A percentile compares a stretch with the other conserved stretches of the same genome.
Conservation (phyloP, 148 eudicot genomes). For the Dianthus caryophyllus region DNA sequence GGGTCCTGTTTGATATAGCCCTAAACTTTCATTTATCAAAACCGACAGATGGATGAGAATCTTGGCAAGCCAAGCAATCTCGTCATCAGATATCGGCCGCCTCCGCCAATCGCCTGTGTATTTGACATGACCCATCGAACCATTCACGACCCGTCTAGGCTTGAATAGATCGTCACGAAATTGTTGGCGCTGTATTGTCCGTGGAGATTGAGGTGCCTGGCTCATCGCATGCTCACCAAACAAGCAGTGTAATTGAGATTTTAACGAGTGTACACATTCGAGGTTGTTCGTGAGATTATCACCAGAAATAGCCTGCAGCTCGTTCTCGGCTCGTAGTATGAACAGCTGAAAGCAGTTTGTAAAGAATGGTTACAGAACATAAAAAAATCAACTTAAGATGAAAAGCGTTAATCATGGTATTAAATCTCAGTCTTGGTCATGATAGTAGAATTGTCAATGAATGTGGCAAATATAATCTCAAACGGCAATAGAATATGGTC, state of each 20-base stretch:
- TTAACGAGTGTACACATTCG: constrained; percentile 49
- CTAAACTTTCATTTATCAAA: constrained; percentile 60
- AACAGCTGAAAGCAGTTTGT: constrained; percentile 49
- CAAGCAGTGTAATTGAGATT: constrained; percentile 42
- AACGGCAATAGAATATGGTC: too few relatives aligned
- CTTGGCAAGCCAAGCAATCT: constrained; percentile 88
- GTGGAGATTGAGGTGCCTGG: constrained; percentile 29
- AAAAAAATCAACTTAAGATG: neutral
- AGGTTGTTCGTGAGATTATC: constrained; percentile 53
- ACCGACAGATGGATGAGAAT: constrained; percentile 54
- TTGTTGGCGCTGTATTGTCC: constrained; percentile 32
- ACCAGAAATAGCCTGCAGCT: constrained; percentile 62
- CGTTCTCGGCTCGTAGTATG: constrained; percentile 84
- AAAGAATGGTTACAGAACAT: constrained; percentile 3
- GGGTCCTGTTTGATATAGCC: constrained; percentile 44
- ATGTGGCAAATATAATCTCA: too few relatives aligned
- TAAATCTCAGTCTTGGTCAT: too few relatives aligned
- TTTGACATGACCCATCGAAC: constrained; percentile 35
- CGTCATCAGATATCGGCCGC: constrained; percentile 79
- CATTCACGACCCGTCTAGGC: constrained; percentile 55
- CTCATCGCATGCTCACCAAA: constrained; percentile 51
- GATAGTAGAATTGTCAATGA: too few relatives aligned
- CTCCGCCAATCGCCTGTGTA: constrained; percentile 94
- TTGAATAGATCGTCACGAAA: constrained; percentile 63
- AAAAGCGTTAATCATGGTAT: neutral